Percentiles rank a stretch among this genome's conserved stretches.
Evolutionary conservation across 1,284 basidiomycete genomes (phyloP).

Genomic region (Leccinum huronense): DNA sequence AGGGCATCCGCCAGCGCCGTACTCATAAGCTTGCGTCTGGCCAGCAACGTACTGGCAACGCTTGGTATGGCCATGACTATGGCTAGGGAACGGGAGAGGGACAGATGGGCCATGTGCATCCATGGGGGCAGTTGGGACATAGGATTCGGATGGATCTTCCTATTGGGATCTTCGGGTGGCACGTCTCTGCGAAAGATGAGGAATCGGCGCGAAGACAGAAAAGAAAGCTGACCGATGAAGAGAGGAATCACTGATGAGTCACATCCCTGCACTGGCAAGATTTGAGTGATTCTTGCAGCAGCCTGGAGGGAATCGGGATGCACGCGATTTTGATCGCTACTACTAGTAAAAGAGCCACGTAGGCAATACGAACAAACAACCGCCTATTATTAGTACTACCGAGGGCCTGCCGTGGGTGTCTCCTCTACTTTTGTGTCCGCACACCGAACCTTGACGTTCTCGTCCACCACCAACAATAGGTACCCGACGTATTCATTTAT

Average conservation of each 20-base stretch:
- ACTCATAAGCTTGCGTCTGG: constrained; percentile 79
- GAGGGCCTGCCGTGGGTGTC: constrained; percentile 50
- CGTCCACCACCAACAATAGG: constrained; percentile 82
- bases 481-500: constrained; percentile 93
- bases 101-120: constrained; percentile 40
- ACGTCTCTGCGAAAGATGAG: constrained; percentile 41
- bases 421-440: constrained; percentile 82
- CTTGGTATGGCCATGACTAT: constrained; percentile 45
- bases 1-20: constrained; percentile 50
- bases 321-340: no score
- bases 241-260: constrained; percentile 73
- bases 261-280: constrained; percentile 61
- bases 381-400: constrained; percentile 13
- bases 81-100: constrained; percentile 35
- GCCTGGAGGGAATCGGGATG: constrained; percentile 63
- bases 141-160: constrained; percentile 49
- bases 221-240: constrained; percentile 62
- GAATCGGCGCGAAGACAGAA: neutral
- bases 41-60: constrained; percentile 89
- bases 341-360: no score
- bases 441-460: constrained; percentile 79
- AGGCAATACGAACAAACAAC: constrained; percentile 39
- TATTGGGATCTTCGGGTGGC: constrained; percentile 63
- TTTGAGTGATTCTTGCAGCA: constrained; percentile 48
- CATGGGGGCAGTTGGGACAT: constrained; percentile 37